Evolutionary conservation across 208 protist species (phyloP), one percentile per base, ranked within the genome.

Genomic region (Balamuthia mandrillaris): DNA sequence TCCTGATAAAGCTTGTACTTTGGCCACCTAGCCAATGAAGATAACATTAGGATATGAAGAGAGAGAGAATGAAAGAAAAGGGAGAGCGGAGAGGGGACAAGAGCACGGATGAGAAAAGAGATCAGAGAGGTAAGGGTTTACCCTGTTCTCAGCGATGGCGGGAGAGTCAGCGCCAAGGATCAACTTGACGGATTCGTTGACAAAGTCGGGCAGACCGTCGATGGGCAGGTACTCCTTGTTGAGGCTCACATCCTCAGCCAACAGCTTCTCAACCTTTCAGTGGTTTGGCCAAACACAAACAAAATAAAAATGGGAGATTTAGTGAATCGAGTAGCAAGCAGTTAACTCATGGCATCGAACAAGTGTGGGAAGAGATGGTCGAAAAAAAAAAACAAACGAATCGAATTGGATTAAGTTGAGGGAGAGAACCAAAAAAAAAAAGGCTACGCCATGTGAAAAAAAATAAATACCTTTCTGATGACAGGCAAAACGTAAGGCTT

Each of bases 171-270:
- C 90, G 51, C 95, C 97, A 70, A 98, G 98, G n/a, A 98, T 60
- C 0, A 99, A 49, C 66, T 93, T 89, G 33, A 94, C 68, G 9
- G 96, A 87, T 14, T 63, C 90, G 47, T 95, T 82, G 70, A 92
- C 87, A 85, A 99, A 98, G 5, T 86, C 90, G 3, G 87, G 54
- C 58, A 94, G 88, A 61, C 97, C 97, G 49, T 90, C 87, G 81
- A 99, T 98, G 52, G 97, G 96, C 1, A 98, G 86, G 92, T 99
- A 99, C 90, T 99, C 98, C 87, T 99, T 97, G 92, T 97, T 84
- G n/a, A 88, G 63, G 49, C 60, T 74, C 16, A 27, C 27, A 51
- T 82, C 66, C 14, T 87, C 52, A 3, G 88, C 63, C 14, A 94
- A 60, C 21, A 49, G 54, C 65, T 88, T 29, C 74, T 95, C 93